Conservation (phyloP, 2,329 filamentous ascomycete genomes). For the Ascochyta pisi region DNA sequence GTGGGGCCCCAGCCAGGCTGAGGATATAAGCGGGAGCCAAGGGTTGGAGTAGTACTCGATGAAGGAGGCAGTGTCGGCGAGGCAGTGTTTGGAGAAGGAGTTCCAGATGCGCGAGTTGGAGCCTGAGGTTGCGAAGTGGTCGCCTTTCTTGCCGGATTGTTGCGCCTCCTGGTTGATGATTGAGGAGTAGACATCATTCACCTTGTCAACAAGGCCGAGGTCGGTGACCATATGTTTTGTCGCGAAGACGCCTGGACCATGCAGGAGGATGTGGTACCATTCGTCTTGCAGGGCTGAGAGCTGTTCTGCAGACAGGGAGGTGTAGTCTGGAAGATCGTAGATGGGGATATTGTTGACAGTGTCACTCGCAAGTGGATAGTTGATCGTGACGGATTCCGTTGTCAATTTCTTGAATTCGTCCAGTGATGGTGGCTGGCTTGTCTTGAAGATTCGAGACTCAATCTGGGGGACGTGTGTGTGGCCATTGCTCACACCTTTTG, state of each 20-base stretch:
- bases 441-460: conserved; percentile 36
- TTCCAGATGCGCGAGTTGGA: conserved; percentile 71
- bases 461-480: conserved; percentile 15
- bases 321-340: conserved; percentile 57
- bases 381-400: conserved; percentile 45
- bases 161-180: conserved; percentile 60
- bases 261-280: conserved; percentile 64
- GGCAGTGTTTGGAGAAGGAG: conserved; percentile 67
- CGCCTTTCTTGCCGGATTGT: conserved; percentile 54
- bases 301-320: conserved; percentile 39
- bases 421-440: conserved; percentile 48
- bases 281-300: conserved; percentile 62
- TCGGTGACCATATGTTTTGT: conserved; percentile 60
- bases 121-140: conserved; percentile 66
- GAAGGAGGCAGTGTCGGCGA: conserved; percentile 61
- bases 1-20: conserved; percentile 65
- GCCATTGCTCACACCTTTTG: neutral
- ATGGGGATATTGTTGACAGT: conserved; percentile 63
- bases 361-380: conserved; percentile 57
- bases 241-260: conserved; percentile 67
- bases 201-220: conserved; percentile 36
- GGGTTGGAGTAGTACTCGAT: conserved; percentile 66
- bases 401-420: conserved; percentile 56
- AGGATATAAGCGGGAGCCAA: conserved; percentile 60
- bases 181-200: conserved; percentile 27